A percentile compares a stretch with the other conserved stretches of the same genome.
phyloP scores from a whole-genome alignment of 2,329 filamentous ascomycete genomes.

The Claviceps sp. region DNA sequence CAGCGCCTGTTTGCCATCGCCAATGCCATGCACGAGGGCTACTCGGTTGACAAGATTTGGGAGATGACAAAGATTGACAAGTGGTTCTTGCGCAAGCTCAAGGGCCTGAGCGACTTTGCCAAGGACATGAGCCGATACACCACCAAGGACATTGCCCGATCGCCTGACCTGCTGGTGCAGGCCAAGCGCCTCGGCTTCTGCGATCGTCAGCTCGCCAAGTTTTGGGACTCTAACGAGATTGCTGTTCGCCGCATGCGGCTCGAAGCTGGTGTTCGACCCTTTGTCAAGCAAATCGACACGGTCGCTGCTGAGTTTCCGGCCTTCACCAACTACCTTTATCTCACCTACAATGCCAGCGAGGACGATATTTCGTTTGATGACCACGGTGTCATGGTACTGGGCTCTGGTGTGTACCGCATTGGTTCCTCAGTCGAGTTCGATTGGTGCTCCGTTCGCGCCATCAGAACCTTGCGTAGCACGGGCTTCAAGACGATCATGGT shows the following conservation, averaged over 20 bases:
- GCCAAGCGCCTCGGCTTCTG: slow-evolving; percentile 93
- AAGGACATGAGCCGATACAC: slow-evolving; percentile 60
- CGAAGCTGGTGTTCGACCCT: slow-evolving; percentile 75
- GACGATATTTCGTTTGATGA: slow-evolving; percentile 78
- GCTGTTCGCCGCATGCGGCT: slow-evolving; percentile 72
- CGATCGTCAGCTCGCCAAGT: slow-evolving; percentile 84
- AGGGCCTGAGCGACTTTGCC: slow-evolving; percentile 79
- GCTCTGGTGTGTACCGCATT: slow-evolving; percentile 92
- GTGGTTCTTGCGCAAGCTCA: slow-evolving; percentile 91
- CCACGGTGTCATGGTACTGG: slow-evolving; percentile 88
- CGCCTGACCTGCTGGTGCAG: slow-evolving; percentile 55
- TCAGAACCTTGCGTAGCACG: slow-evolving; percentile 72
- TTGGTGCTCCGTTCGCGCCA: slow-evolving; percentile 93
- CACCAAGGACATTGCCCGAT: slow-evolving; percentile 49
- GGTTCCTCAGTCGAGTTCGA: slow-evolving; percentile 98
- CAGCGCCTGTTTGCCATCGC: slow-evolving; percentile 95
- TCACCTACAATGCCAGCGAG: slow-evolving; percentile 87
- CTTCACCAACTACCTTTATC: slow-evolving; percentile 88
- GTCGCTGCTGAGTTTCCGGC: slow-evolving; percentile 95
- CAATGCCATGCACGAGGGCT: slow-evolving; percentile 91
- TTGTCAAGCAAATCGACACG: slow-evolving; percentile 97
- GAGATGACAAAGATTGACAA: slow-evolving; percentile 97
- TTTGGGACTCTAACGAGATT: slow-evolving; percentile 89
- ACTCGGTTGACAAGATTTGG: slow-evolving; percentile 94
- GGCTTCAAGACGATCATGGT: slow-evolving; percentile 95